Percentiles rank a stretch among this genome's conserved stretches.
Conservation (phyloP, 345 rosid species). For the Acer negundo region DNA sequence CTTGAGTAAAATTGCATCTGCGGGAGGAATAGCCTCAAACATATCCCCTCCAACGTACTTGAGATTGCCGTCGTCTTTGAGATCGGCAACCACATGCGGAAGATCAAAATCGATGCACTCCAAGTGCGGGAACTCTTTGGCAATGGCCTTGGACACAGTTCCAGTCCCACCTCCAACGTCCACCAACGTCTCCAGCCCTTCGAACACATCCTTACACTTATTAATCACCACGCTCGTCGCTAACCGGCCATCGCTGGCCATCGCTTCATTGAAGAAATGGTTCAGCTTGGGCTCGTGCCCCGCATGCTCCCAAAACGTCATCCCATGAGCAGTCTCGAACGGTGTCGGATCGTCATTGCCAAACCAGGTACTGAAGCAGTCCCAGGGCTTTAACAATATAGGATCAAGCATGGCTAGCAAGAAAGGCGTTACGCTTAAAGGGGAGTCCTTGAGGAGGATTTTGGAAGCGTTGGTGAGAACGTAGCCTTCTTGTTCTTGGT, state of each 20-base stretch:
- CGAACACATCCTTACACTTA: background rate
- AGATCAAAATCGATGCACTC: slow-evolving; percentile 43
- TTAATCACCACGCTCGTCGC: background rate
- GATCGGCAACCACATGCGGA: slow-evolving; percentile 38
- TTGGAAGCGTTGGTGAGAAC: slow-evolving; percentile 33
- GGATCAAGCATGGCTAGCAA: slow-evolving; percentile 30
- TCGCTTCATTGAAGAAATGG: slow-evolving; percentile 27
- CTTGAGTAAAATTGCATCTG: slow-evolving; percentile 44
- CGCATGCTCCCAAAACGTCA: slow-evolving; percentile 22
- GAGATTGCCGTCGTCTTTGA: slow-evolving; percentile 24
- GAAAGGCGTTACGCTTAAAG: slow-evolving; percentile 35
- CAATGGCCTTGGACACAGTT: slow-evolving; percentile 26
- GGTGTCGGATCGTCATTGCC: slow-evolving; percentile 25
- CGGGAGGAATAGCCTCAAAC: slow-evolving; percentile 43
- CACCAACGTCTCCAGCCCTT: background rate
- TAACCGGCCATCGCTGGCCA: slow-evolving; percentile 41
- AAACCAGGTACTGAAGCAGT: slow-evolving; percentile 37
- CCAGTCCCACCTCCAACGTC: slow-evolving; percentile 8
- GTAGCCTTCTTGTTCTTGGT: slow-evolving; percentile 16
- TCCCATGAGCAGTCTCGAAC: slow-evolving; percentile 38
- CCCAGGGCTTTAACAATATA: slow-evolving; percentile 27
- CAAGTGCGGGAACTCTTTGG: slow-evolving; percentile 35
- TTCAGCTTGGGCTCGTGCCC: slow-evolving; percentile 21
- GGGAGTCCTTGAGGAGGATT: slow-evolving; percentile 33
- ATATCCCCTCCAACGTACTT: slow-evolving; percentile 43